These are phyloP conservation scores for Trichosanthes cucumerina DNA, from an alignment of 306 rosid species.

Conservation along the genomic window DNA sequence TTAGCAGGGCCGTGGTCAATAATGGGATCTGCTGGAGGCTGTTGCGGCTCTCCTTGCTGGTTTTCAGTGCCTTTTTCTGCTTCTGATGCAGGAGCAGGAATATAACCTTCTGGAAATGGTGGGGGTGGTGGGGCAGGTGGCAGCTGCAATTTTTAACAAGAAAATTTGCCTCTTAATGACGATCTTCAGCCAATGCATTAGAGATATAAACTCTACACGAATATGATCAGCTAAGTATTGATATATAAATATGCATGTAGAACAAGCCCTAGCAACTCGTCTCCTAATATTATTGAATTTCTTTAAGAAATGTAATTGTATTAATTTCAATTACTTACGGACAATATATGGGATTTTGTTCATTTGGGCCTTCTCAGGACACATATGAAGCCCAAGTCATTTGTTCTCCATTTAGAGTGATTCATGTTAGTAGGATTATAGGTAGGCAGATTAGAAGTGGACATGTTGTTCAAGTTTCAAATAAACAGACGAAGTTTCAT, in stretches of 20 bases:
- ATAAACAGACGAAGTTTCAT: not conserved
- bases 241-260: not conserved
- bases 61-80: slow-evolving; percentile 55
- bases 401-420: not conserved
- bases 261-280: not conserved
- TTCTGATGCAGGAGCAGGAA: slow-evolving; percentile 42
- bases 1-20: slow-evolving; percentile 86
- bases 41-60: slow-evolving; percentile 57
- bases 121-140: slow-evolving; percentile 86
- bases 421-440: not conserved
- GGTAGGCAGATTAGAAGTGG: not conserved
- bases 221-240: not conserved
- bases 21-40: slow-evolving; percentile 64
- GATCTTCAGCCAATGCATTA: not conserved
- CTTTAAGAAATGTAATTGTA: not conserved
- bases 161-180: not conserved
- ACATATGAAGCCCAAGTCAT: not conserved
- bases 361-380: not conserved
- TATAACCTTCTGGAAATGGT: slow-evolving; percentile 80
- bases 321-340: not conserved
- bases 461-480: not conserved
- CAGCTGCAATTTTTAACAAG: slow-evolving; percentile 31
- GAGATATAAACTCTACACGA: not conserved
- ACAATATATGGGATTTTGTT: not conserved
- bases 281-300: not conserved